Evolutionary conservation across 192 early-diverging fungal genomes (phyloP), one percentile per base, ranked within the genome.

Genomic region (Chytriomyces sp.): DNA sequence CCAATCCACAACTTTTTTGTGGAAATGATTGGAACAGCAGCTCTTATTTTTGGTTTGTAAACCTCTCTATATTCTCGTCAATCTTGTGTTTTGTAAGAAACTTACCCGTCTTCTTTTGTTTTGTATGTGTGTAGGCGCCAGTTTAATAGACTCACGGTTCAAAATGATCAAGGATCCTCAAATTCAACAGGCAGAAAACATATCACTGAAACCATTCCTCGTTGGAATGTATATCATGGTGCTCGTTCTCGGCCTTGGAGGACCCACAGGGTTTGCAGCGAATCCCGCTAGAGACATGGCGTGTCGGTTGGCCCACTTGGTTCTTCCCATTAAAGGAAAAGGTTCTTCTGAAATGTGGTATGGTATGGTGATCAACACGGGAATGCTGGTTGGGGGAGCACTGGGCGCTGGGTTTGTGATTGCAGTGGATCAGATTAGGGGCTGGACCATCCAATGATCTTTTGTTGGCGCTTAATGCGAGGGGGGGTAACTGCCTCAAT

Each of bases 311-410:
- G 76, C 76, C 3, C 80, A 81, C 61, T 69, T 60, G n/a, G 7
- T 81, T 7, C 61, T 81, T 49, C 80, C 80, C 11, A 81, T 81
- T 48, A 66, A 65, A 24, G 80, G 80, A 53, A 81, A 81, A 68
- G 80, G 80, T n/a, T 5, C 28, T 6, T 66, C 61, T 57, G 80
- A 81, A 44, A 44, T 70, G 53, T 28, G n/a, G 45, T 81, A 77
- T 50, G 69, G 71, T 6, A 8, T 78, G 9, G 8, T 75, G 2
- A 53, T 69, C 43, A 65, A 48, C 26, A 20, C 72, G 23, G 80
- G 24, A 11, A 53, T 20, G 11, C 16, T 81, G 1, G 16, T 44
- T 5, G 80, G 80, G 2, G 80, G 76, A 5, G 66, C 67, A 4
- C 7, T 81, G 18, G 80, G 28, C 24, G 75, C 62, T 57, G 69